Conservation (phyloP, 2,329 filamentous ascomycete genomes). For the Phialemonium atrogriseum region DNA sequence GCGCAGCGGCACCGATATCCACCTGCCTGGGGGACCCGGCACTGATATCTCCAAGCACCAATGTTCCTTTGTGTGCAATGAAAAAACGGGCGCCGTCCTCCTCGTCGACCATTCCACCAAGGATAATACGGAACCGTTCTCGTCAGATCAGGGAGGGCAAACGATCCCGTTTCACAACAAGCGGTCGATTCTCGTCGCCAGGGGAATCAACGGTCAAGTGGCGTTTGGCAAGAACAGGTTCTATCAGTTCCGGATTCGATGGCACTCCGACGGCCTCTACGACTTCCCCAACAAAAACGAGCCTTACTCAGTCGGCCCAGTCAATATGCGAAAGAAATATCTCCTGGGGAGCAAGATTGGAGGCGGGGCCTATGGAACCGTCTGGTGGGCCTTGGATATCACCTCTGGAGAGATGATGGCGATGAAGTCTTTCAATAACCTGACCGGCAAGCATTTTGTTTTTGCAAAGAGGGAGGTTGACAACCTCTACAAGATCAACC, state of each 20-base stretch:
- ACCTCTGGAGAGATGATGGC: slow-evolving; percentile 16
- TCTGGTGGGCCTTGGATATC: slow-evolving; percentile 15
- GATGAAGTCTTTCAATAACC: slow-evolving; percentile 18
- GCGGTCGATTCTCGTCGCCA: slow-evolving; percentile 16
- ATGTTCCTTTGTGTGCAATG: slow-evolving; percentile 15
- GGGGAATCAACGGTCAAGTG: slow-evolving; percentile 16
- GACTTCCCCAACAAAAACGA: slow-evolving; percentile 9
- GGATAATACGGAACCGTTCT: slow-evolving; percentile 13
- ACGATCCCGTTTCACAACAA: slow-evolving; percentile 11
- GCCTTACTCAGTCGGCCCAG: slow-evolving; percentile 12
- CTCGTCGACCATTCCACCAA: slow-evolving; percentile 14
- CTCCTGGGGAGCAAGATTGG: slow-evolving; percentile 14
- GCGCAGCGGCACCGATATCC: slow-evolving; percentile 11
- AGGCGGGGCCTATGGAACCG: slow-evolving; percentile 16
- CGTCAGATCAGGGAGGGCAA: slow-evolving; percentile 6
- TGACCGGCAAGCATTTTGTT: slow-evolving; percentile 14
- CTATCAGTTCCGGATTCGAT: slow-evolving; percentile 18
- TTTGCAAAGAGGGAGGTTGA: slow-evolving; percentile 18
- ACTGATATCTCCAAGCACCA: slow-evolving; percentile 14
- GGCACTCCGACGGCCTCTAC: slow-evolving; percentile 14
- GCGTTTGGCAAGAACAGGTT: slow-evolving; percentile 13
- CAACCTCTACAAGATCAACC: slow-evolving; percentile 15
- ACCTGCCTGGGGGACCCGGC: slow-evolving; percentile 11
- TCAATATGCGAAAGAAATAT: slow-evolving; percentile 13
- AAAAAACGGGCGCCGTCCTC: slow-evolving; percentile 16